Evolutionary conservation across 345 rosid species (phyloP).

Genomic region (Kernera saxatilis): DNA sequence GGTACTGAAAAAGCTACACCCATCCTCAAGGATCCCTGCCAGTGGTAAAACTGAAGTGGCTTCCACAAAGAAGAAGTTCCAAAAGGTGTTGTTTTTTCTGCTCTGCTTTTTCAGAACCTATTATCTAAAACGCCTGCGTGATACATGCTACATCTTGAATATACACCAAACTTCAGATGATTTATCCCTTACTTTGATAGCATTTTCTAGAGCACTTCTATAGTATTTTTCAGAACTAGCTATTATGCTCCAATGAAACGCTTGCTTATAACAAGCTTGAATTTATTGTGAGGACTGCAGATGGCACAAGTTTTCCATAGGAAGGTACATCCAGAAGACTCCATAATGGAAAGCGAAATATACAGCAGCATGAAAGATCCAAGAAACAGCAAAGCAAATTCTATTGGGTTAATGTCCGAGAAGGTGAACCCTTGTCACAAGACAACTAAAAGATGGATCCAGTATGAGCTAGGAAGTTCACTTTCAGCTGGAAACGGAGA

Average conservation of each 20-base stretch:
- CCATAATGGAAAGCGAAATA: constrained; percentile 13
- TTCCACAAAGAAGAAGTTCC: constrained; percentile 53
- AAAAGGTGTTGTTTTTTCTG: constrained; percentile 47
- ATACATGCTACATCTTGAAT: constrained; percentile 2
- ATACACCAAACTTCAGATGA: constrained; percentile 1
- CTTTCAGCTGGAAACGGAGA: constrained; percentile 41
- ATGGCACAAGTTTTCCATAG: constrained; percentile 57
- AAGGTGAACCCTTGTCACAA: constrained; percentile 22
- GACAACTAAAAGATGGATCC: constrained; percentile 38
- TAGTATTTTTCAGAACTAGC: background rate
- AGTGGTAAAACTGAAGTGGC: constrained; percentile 27
- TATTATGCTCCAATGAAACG: constrained; percentile 5
- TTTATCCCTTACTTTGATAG: background rate
- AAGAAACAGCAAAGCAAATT: constrained; percentile 27
- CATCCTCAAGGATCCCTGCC: constrained; percentile 35
- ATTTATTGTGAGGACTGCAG: constrained; percentile 42
- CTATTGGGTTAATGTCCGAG: constrained; percentile 28
- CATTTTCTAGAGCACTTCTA: background rate
- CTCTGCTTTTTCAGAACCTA: background rate
- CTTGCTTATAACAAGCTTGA: constrained; percentile 3
- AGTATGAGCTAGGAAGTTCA: constrained; percentile 28
- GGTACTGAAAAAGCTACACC: constrained; percentile 51
- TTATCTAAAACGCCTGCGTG: background rate
- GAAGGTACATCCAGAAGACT: constrained; percentile 72
- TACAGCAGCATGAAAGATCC: constrained; percentile 24